Base-by-base conservation (phyloP, 1,139 yeast species). In the Debaryomycetaceae sp. region DNA sequence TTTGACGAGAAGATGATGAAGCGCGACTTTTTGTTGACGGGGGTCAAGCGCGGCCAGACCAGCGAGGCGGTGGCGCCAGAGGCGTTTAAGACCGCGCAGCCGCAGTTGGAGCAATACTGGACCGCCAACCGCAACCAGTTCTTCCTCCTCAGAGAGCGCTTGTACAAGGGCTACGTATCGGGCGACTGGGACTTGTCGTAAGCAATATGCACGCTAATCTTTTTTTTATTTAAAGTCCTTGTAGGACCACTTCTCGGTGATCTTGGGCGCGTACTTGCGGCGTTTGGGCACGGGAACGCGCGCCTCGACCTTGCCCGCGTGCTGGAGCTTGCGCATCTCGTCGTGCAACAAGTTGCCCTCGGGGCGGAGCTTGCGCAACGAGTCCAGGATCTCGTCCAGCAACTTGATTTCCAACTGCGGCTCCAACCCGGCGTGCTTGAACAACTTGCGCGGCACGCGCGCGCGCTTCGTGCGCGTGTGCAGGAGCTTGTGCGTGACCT, bases 241-340 rank as follows among this genome's bases (percentile, higher is more conserved):
- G 60, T 83, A 85, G 25, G 89, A 74, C 95, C 95, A 88, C 58
- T 86, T 88, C 56, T 86, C 96, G 22, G 93, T 83, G 38, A 83
- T 61, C 65, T 83, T 84, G 40, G 73, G 83, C 41, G 76, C 67
- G 51, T 81, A 83, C 45, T 65, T 72, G 56, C 84, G 75, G 53
- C 73, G 78, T 61, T 75, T 77, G 38, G 70, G 71, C 29, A 75
- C 76, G 8, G 84, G 88, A 29, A 81, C 71, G 58, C 96, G 75
- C 5, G 95, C 69, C 55, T 91, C 98, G 35, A 91, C 70, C 51
- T 82, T 74, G 43, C 98, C 99, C 28, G 79, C 70, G 39, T 84
- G 74, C 61, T 91, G 97, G 43, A 91, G 58, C 36, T 74, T 75
- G 53, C 80, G 70, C 78, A 91, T 80, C 41, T 86, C 79, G 49